A percentile compares a stretch with the other conserved stretches of the same genome.
These are phyloP conservation scores for Colletotrichum neosansevieriae DNA, from an alignment of 2,329 filamentous ascomycete genomes.

Conservation along the genomic window DNA sequence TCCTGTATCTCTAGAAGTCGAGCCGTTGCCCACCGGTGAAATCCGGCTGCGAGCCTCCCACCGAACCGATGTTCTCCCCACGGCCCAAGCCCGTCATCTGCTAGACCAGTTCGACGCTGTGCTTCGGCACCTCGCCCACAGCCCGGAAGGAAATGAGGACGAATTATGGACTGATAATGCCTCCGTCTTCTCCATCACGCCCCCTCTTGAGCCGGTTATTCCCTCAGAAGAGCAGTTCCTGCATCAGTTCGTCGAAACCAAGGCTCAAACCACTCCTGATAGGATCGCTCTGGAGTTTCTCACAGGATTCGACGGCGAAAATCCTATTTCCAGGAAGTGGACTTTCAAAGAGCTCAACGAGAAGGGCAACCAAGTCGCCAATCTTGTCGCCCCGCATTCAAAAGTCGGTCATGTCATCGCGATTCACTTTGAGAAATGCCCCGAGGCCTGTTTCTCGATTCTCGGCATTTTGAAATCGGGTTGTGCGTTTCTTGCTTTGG, in stretches of 20 bases:
- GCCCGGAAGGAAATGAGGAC: conserved; percentile 56
- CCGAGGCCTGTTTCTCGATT: conserved; percentile 85
- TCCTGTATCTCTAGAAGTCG: conserved; percentile 82
- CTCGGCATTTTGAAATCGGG: conserved; percentile 86
- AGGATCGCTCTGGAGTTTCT: conserved; percentile 82
- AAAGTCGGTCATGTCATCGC: conserved; percentile 73
- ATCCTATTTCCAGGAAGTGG: conserved; percentile 69
- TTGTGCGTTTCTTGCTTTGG: conserved; percentile 84
- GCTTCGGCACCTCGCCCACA: conserved; percentile 69
- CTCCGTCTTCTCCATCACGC: conserved; percentile 72
- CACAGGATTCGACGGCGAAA: conserved; percentile 61
- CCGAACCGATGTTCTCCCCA: conserved; percentile 72
- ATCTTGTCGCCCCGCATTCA: conserved; percentile 67
- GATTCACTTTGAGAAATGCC: conserved; percentile 86
- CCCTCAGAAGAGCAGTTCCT: conserved; percentile 70
- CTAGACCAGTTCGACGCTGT: conserved; percentile 78
- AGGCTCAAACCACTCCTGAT: conserved; percentile 66
- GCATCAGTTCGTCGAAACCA: conserved; percentile 82
- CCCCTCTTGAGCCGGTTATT: conserved; percentile 70
- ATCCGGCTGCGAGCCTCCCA: conserved; percentile 76
- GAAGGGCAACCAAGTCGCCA: conserved; percentile 79
- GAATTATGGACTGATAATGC: conserved; percentile 50
- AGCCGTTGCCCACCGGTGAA: conserved; percentile 61
- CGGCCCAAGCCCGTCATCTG: conserved; percentile 74
- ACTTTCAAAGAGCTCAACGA: conserved; percentile 79